Evolutionary conservation across 1,284 basidiomycete genomes (phyloP).

Genomic region (Pascua guehoae): DNA sequence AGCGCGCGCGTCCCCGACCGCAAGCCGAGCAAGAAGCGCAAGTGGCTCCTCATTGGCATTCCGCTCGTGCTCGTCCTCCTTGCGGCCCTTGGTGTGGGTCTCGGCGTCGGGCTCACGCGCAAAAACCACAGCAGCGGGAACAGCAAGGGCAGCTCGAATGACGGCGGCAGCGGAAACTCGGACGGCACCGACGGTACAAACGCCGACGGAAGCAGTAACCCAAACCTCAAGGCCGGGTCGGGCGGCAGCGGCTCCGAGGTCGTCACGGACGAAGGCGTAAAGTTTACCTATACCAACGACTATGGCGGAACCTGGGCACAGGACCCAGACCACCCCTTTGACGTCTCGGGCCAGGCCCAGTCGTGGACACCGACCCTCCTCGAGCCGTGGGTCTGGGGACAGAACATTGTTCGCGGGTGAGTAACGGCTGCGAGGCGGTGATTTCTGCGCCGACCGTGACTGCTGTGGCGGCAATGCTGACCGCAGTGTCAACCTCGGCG

Average conservation of each 20-base stretch:
- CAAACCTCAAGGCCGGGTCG: conserved; percentile 4
- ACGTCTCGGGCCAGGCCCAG: conserved; percentile 23
- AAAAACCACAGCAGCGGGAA: conserved; percentile 3
- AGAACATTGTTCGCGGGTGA: conserved; percentile 58
- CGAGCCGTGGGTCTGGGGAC: conserved; percentile 74
- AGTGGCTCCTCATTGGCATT: conserved; percentile 37
- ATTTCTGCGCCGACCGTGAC: background rate
- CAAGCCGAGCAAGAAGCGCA: conserved; percentile 10
- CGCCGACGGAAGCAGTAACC: conserved; percentile 2
- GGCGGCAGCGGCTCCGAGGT: conserved; percentile 32
- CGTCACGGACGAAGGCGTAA: conserved; percentile 62
- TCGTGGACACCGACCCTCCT: conserved; percentile 54
- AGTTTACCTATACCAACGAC: conserved; percentile 65
- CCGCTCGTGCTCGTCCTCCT: conserved; percentile 21
- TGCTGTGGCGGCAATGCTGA: background rate
- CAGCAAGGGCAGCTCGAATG: conserved; percentile 1
- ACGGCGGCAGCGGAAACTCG: background rate
- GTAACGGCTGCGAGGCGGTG: too few relatives aligned
- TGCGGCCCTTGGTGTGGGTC: background rate
- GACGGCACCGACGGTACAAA: background rate
- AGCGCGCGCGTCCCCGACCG: background rate
- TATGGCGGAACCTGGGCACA: conserved; percentile 70
- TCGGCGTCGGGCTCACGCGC: conserved; percentile 5
- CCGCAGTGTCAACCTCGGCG: conserved; percentile 76
- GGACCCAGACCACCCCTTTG: conserved; percentile 64